Percentiles rank a stretch among this genome's conserved stretches.
These are phyloP conservation scores for Aegilops longissima DNA, from an alignment of 176 grass and related monocot genomes.

Conservation along the genomic window DNA sequence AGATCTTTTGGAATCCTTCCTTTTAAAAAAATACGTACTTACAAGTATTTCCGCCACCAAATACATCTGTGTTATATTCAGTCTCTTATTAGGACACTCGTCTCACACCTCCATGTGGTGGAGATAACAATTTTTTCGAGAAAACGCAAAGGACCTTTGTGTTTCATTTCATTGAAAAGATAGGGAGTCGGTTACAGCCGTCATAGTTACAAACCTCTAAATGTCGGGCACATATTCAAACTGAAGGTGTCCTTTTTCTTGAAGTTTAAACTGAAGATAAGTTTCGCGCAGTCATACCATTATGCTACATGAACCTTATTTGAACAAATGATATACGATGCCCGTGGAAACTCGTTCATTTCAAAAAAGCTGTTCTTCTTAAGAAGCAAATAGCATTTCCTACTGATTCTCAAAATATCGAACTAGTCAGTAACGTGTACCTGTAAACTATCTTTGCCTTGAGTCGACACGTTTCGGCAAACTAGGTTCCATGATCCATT, in stretches of 20 bases:
- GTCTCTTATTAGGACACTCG: conserved; percentile 2
- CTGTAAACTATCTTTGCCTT: conserved; percentile 19
- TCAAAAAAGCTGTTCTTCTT: background rate
- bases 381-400: background rate
- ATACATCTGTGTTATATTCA: background rate
- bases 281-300: background rate
- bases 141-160: no score
- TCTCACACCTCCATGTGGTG: background rate
- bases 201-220: background rate
- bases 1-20: background rate
- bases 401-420: background rate
- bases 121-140: background rate
- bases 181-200: no score
- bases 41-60: background rate
- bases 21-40: background rate
- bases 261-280: background rate
- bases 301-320: background rate
- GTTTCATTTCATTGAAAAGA: no score
- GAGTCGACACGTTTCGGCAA: background rate
- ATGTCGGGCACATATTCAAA: background rate
- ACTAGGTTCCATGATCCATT: background rate
- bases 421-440: conserved; percentile 11
- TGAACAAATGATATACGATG: background rate
- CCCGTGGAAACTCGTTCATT: background rate
- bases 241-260: background rate